These are phyloP conservation scores for Danielozyma ontarioensis DNA, from an alignment of 805 yeast genomes.

Conservation along the genomic window DNA sequence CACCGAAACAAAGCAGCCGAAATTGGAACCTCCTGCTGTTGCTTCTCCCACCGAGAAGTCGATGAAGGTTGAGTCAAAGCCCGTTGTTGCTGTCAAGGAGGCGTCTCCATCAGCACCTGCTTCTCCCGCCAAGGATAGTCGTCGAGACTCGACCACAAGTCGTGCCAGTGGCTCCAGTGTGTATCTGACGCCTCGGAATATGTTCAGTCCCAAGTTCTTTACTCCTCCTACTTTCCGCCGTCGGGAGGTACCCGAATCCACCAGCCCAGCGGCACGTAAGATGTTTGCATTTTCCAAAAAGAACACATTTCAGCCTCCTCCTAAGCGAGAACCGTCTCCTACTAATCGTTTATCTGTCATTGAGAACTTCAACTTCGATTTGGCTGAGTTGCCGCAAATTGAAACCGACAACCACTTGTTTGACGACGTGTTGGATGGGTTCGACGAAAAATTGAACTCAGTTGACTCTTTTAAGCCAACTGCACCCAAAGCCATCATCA, in stretches of 20 bases:
- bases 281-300: neutral
- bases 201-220: neutral
- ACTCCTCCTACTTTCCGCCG: neutral
- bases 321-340: neutral
- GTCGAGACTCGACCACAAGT: no score
- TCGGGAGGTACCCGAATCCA: neutral
- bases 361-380: neutral
- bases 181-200: neutral
- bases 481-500: conserved; percentile 3
- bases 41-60: no score
- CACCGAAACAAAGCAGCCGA: neutral
- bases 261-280: neutral
- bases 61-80: neutral
- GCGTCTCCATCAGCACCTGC: neutral
- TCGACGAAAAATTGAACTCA: conserved; percentile 17
- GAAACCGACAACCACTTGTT: conserved; percentile 23
- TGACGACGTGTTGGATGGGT: conserved; percentile 21
- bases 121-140: neutral
- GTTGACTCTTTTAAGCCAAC: neutral
- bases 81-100: neutral
- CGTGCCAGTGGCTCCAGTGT: neutral
- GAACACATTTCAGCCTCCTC: neutral
- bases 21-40: neutral
- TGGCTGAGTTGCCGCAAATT: conserved; percentile 18
- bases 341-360: neutral